Conservation (phyloP, 2,329 filamentous ascomycete genomes). For the Epichloe coenophiala region DNA sequence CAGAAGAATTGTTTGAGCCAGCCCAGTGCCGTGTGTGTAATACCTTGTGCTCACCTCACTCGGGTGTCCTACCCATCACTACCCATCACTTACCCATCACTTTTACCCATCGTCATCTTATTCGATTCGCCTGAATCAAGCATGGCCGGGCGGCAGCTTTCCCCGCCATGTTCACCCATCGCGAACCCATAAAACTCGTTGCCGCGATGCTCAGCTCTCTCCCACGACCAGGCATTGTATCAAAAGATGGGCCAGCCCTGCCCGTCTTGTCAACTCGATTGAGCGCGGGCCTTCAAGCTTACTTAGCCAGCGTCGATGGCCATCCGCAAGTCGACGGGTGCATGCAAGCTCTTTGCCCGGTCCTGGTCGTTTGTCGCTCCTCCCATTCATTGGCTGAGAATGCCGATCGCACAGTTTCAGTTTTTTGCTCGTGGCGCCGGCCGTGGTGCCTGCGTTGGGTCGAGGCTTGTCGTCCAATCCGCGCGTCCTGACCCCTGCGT, state of each 20-base stretch:
- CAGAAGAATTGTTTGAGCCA: background rate
- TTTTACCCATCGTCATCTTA: too few relatives aligned
- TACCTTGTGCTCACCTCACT: too few relatives aligned
- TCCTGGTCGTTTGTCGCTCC: background rate
- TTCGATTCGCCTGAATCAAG: too few relatives aligned
- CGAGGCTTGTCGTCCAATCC: background rate
- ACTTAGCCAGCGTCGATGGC: too few relatives aligned
- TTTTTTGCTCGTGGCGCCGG: background rate
- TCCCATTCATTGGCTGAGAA: background rate
- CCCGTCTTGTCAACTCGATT: too few relatives aligned
- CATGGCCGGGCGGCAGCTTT: too few relatives aligned
- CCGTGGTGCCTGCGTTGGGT: background rate
- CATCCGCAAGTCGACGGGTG: too few relatives aligned
- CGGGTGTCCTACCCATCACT: too few relatives aligned
- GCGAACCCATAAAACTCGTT: too few relatives aligned
- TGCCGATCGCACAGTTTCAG: constrained; percentile 1
- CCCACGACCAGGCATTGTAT: background rate
- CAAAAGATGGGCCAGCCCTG: background rate
- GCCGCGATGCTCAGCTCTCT: background rate
- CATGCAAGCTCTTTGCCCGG: background rate
- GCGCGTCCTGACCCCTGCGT: background rate
- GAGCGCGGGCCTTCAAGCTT: too few relatives aligned
- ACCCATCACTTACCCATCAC: too few relatives aligned
- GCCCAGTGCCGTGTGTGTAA: background rate
- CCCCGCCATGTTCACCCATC: too few relatives aligned